A percentile compares a stretch with the other conserved stretches of the same genome.
phyloP scores from a whole-genome alignment of 306 rosid genomes.

The Lathyrus oleraceus region DNA sequence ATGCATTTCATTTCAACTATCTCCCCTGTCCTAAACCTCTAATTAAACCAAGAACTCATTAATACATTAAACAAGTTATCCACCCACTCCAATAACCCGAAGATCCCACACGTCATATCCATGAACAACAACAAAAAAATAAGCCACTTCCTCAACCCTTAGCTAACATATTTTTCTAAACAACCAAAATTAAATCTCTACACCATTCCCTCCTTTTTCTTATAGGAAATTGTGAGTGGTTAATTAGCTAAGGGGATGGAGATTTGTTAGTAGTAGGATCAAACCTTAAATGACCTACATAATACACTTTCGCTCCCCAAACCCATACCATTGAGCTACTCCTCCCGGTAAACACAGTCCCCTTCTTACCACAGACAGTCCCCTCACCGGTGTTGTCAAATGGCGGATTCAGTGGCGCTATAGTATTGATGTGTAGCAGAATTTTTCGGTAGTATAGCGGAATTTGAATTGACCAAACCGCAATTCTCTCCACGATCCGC shows the following conservation, averaged over 20 bases:
- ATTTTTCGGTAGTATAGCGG: neutral
- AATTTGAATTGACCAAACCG: neutral
- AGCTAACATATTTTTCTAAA: slow-evolving; percentile 14
- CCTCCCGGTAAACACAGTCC: neutral
- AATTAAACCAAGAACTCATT: neutral
- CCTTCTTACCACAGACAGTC: too few relatives aligned
- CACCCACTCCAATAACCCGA: neutral
- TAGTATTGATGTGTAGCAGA: neutral
- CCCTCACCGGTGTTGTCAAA: neutral
- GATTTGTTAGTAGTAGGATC: neutral
- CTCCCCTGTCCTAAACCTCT: slow-evolving; percentile 7
- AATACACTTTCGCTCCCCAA: neutral
- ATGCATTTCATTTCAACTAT: neutral
- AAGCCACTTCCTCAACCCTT: neutral
- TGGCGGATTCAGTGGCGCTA: neutral
- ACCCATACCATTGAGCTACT: neutral
- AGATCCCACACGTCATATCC: neutral
- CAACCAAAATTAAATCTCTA: slow-evolving; percentile 6
- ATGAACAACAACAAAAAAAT: neutral
- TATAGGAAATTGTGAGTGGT: neutral
- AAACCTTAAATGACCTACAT: neutral
- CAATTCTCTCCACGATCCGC: neutral
- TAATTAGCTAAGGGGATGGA: neutral
- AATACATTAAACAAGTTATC: neutral
- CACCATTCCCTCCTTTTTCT: neutral